Evolutionary conservation across 2,329 filamentous ascomycete species (phyloP), one percentile per base, ranked within the genome.

Genomic region (Raffaelea deltoideospora): DNA sequence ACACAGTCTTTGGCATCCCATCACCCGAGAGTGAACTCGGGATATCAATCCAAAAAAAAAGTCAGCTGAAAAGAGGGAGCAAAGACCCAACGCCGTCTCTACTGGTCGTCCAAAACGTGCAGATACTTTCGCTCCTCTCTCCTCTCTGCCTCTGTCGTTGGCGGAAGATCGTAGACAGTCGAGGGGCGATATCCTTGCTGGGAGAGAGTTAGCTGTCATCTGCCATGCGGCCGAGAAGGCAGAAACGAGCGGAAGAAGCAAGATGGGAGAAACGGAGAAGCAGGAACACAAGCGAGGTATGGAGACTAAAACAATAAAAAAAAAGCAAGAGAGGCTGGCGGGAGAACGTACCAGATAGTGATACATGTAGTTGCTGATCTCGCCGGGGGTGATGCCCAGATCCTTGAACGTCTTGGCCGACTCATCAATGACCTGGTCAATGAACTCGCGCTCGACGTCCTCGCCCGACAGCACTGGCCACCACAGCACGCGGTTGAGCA

Each of bases 371-470:
- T 82, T 78, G 57, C 72, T 77, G 50, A 96, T 72, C 45, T 96
- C 87, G 33, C 76, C 81, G 22, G 88, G 84, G 60, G 86, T 80
- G 45, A 98, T 94, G 42, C 75, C 83, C 33, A 98, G 69, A 53
- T 96, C 87, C 60, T 82, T 82, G 64, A 96, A 93, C 2, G 90
- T 96, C 72, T 95, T 96, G 46, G 90, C 90, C 24, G 68, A 75
- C 41, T 76, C 76, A 57, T 98, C 90, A 53, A 98, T 92, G 48
- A 74, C 65, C 59, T 98, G 90, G 59, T 98, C 82, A 50, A 93
- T 74, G 59, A 88, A 93, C 58, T 98, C 87, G 44, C 81, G 72
- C 66, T 95, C 86, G 11, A 98, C 69, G 57, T 93, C 76, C 51
- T 96, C 87, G 28, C 75, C 74, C 24, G 82, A 87, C 43, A 80